These are phyloP conservation scores for Candida pini DNA, from an alignment of 805 yeast genomes.

Conservation along the genomic window DNA sequence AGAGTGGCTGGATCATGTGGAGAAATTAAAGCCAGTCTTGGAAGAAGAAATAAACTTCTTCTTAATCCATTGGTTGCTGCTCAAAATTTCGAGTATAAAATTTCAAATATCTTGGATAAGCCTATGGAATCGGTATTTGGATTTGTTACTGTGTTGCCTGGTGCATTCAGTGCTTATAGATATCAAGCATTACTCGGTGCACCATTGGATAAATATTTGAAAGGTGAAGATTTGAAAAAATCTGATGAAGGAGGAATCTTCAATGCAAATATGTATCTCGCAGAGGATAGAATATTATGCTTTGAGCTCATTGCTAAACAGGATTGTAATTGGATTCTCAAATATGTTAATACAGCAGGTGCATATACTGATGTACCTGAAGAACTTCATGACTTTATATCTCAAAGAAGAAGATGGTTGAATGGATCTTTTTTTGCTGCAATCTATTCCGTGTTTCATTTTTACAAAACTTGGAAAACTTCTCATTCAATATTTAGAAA, in stretches of 20 bases:
- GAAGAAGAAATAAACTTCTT: slow-evolving; percentile 42
- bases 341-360: slow-evolving; percentile 79
- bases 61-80: slow-evolving; percentile 91
- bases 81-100: slow-evolving; percentile 94
- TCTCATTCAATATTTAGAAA: slow-evolving; percentile 69
- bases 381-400: slow-evolving; percentile 73
- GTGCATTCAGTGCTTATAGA: slow-evolving; percentile 94
- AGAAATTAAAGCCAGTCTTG: slow-evolving; percentile 84
- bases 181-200: slow-evolving; percentile 76
- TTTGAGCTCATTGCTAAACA: slow-evolving; percentile 90
- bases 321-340: slow-evolving; percentile 66
- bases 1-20: slow-evolving; percentile 98
- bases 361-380: slow-evolving; percentile 98
- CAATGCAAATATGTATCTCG: slow-evolving; percentile 93
- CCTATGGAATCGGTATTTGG: slow-evolving; percentile 96
- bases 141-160: slow-evolving; percentile 89
- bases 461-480: slow-evolving; percentile 70
- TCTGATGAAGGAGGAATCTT: slow-evolving; percentile 67
- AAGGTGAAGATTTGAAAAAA: slow-evolving; percentile 81
- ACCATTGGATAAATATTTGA: slow-evolving; percentile 85
- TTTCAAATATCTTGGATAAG: slow-evolving; percentile 90
- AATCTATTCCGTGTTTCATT: slow-evolving; percentile 76
- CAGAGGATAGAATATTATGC: slow-evolving; percentile 94
- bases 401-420: slow-evolving; percentile 94
- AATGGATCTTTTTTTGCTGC: slow-evolving; percentile 97